These are phyloP conservation scores for Chaetomiaceae sp. DNA, from an alignment of 2,329 filamentous ascomycete species.

Conservation along the genomic window DNA sequence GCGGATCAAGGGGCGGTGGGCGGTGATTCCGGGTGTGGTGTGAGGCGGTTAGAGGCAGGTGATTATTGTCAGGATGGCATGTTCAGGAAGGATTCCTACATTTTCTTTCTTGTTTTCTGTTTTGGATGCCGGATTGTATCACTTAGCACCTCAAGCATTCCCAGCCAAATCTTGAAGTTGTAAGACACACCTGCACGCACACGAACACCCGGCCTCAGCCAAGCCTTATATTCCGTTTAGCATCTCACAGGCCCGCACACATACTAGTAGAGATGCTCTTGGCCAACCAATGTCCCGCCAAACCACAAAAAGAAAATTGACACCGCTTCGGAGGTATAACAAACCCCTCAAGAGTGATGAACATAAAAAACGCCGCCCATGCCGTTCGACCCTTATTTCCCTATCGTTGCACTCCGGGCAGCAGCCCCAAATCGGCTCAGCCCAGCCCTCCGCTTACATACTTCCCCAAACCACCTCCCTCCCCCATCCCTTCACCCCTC, in stretches of 20 bases:
- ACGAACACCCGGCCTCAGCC: not conserved
- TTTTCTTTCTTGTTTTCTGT: not conserved
- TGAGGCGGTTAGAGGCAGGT: slow-evolving; percentile 12
- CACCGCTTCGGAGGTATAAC: slow-evolving; percentile 14
- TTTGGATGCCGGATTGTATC: too few species aligned
- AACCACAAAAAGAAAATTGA: slow-evolving; percentile 7
- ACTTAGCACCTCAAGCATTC: too few species aligned
- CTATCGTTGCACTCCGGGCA: slow-evolving; percentile 15
- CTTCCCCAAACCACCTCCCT: not conserved
- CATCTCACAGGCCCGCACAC: not conserved
- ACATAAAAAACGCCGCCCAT: slow-evolving; percentile 18
- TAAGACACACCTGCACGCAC: not conserved
- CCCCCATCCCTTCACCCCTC: not conserved
- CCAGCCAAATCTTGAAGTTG: too few species aligned
- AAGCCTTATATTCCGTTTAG: too few species aligned
- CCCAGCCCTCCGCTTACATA: not conserved
- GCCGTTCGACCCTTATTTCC: slow-evolving; percentile 7
- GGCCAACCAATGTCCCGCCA: too few species aligned
- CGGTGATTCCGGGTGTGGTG: slow-evolving; percentile 52
- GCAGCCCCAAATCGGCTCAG: not conserved
- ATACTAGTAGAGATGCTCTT: slow-evolving; percentile 7
- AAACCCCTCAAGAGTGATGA: slow-evolving; percentile 9
- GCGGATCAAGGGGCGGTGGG: slow-evolving; percentile 67
- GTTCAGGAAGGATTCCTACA: too few species aligned
- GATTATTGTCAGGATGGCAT: not conserved